Percentiles rank a stretch among this genome's conserved stretches.
These are phyloP conservation scores for Phalaenopsis aphrodite DNA, from an alignment of 106 monocot species.

Conservation along the genomic window DNA sequence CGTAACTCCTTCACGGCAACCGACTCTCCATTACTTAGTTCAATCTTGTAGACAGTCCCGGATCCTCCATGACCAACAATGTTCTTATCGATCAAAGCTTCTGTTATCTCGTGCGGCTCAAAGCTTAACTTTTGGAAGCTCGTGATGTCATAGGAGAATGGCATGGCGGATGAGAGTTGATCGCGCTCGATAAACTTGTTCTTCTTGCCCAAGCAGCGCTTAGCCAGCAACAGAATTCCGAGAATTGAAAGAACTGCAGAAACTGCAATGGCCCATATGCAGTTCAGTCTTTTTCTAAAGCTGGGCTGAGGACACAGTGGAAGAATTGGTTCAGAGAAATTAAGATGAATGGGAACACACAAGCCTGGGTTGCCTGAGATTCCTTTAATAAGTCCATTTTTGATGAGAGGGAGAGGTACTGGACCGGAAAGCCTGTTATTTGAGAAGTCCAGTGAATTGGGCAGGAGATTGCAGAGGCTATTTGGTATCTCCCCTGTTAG, in stretches of 20 bases:
- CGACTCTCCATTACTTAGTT: slow-evolving; percentile 63
- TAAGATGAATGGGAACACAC: slow-evolving; percentile 42
- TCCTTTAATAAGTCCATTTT: slow-evolving; percentile 70
- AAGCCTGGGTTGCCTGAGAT: slow-evolving; percentile 70
- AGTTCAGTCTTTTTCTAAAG: slow-evolving; percentile 24
- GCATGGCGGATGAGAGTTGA: slow-evolving; percentile 31
- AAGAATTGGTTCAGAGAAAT: slow-evolving; percentile 28
- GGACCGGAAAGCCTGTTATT: slow-evolving; percentile 80
- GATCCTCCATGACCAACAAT: slow-evolving; percentile 92
- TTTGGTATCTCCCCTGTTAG: slow-evolving; percentile 76
- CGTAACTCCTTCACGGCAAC: slow-evolving; percentile 89
- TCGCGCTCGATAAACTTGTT: slow-evolving; percentile 33
- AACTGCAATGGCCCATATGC: slow-evolving; percentile 49
- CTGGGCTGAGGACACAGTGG: slow-evolving; percentile 42
- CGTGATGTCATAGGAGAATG: slow-evolving; percentile 70
- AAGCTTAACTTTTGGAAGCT: slow-evolving; percentile 91
- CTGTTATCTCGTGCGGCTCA: slow-evolving; percentile 85
- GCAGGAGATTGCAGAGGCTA: slow-evolving; percentile 63
- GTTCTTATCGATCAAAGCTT: slow-evolving; percentile 81
- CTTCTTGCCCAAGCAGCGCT: slow-evolving; percentile 26
- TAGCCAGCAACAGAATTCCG: slow-evolving; percentile 33
- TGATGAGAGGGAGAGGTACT: slow-evolving; percentile 63
- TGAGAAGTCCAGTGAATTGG: slow-evolving; percentile 87
- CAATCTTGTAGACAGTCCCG: slow-evolving; percentile 91
- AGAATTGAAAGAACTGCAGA: slow-evolving; percentile 19